These are phyloP conservation scores for Spathaspora gorwiae DNA, from an alignment of 805 yeast species.

Conservation along the genomic window DNA sequence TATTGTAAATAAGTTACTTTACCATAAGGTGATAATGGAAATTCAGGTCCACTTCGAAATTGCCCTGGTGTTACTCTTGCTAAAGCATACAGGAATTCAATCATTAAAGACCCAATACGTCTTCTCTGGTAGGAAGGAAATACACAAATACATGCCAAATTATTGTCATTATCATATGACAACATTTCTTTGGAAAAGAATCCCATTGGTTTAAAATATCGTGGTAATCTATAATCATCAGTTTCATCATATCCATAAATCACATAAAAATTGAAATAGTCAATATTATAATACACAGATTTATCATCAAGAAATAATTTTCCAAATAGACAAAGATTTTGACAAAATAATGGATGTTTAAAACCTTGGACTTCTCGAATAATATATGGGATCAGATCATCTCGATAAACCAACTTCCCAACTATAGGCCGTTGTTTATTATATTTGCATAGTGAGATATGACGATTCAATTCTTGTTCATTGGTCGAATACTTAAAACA, in stretches of 20 bases:
- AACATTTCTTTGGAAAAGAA: slow-evolving; percentile 85
- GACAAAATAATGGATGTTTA: slow-evolving; percentile 65
- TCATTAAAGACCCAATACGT: slow-evolving; percentile 71
- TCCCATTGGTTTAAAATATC: slow-evolving; percentile 61
- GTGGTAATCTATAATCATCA: not conserved
- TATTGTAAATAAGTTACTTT: slow-evolving; percentile 62
- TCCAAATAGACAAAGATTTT: slow-evolving; percentile 77
- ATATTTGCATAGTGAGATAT: slow-evolving; percentile 41
- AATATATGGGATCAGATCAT: slow-evolving; percentile 38
- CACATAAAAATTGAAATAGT: slow-evolving; percentile 75
- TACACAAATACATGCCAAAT: slow-evolving; percentile 84
- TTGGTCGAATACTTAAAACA: slow-evolving; percentile 79
- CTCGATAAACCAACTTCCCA: slow-evolving; percentile 69
- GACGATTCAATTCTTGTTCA: slow-evolving; percentile 43
- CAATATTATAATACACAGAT: slow-evolving; percentile 77
- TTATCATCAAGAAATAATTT: slow-evolving; percentile 87
- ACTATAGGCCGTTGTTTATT: slow-evolving; percentile 36
- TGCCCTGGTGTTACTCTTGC: slow-evolving; percentile 55
- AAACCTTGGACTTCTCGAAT: slow-evolving; percentile 69
- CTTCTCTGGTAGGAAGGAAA: slow-evolving; percentile 89
- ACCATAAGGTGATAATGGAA: slow-evolving; percentile 84
- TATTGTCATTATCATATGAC: slow-evolving; percentile 70
- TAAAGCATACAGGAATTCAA: slow-evolving; percentile 77
- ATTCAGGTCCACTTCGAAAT: slow-evolving; percentile 80
- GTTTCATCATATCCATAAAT: slow-evolving; percentile 48